Evolutionary conservation across 2,329 filamentous ascomycete species (phyloP).

Genomic region (Hymenoscyphus fraxineus): DNA sequence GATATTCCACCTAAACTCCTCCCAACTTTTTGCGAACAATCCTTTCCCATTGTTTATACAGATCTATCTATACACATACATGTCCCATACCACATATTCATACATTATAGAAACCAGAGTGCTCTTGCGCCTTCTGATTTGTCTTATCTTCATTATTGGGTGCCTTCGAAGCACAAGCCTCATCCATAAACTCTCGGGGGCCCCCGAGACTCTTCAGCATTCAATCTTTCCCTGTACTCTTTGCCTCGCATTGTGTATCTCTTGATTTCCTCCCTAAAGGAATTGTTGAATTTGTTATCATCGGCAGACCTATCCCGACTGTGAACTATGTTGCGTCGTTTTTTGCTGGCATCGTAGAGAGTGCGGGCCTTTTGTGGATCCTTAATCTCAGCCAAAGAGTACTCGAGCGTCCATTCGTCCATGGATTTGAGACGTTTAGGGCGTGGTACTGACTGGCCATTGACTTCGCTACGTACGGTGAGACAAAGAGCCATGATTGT

Average conservation of each 20-base stretch:
- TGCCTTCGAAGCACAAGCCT: too few species aligned
- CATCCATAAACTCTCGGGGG: slow-evolving; percentile 28
- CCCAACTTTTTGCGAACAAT: not conserved
- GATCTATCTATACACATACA: not conserved
- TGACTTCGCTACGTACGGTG: slow-evolving; percentile 68
- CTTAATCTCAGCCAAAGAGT: slow-evolving; percentile 64
- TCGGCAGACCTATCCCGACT: slow-evolving; percentile 36
- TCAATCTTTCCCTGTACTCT: slow-evolving; percentile 52
- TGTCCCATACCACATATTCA: not conserved
- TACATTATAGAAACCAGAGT: not conserved
- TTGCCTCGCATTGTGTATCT: slow-evolving; percentile 53
- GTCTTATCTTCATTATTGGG: not conserved
- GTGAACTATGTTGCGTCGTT: slow-evolving; percentile 47
- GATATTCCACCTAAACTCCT: not conserved
- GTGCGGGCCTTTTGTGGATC: slow-evolving; percentile 38
- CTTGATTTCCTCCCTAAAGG: slow-evolving; percentile 37
- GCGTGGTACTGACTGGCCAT: slow-evolving; percentile 59
- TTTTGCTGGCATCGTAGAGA: slow-evolving; percentile 55
- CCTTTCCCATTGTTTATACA: not conserved
- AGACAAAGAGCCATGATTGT: slow-evolving; percentile 53
- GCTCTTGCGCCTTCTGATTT: not conserved
- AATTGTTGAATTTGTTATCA: slow-evolving; percentile 23
- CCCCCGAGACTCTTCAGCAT: slow-evolving; percentile 46
- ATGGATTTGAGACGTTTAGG: slow-evolving; percentile 46
- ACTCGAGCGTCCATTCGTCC: slow-evolving; percentile 72